A percentile compares a stretch with the other conserved stretches of the same genome.
phyloP scores from a whole-genome alignment of 805 yeast species.

The Komagataella kurtzmanii region DNA sequence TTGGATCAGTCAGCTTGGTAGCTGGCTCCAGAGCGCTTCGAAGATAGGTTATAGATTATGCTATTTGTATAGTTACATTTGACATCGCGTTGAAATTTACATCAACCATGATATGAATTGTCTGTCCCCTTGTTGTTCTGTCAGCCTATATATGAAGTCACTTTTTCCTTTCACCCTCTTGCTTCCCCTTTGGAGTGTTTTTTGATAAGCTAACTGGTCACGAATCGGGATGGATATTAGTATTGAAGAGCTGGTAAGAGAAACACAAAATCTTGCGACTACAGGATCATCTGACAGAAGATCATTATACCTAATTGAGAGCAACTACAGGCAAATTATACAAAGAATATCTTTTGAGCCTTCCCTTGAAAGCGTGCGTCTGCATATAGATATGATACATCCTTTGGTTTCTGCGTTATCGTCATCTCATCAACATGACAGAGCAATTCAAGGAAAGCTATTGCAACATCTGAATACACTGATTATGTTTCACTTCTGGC shows the following conservation, averaged over 20 bases:
- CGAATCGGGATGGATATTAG: neutral
- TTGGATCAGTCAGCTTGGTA: neutral
- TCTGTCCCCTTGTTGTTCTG: neutral
- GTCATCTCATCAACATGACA: neutral
- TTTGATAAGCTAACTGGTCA: neutral
- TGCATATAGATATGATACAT: neutral
- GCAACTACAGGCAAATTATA: neutral
- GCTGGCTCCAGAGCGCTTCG: neutral
- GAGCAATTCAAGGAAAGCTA: neutral
- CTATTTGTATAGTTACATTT: neutral
- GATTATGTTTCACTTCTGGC: neutral
- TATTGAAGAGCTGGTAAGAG: neutral
- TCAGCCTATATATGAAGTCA: neutral
- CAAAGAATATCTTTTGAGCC: neutral
- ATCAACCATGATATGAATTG: neutral
- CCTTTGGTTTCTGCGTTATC: neutral
- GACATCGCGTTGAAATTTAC: neutral
- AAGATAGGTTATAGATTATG: neutral
- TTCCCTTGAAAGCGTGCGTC: neutral
- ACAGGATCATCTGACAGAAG: neutral
- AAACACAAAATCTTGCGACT: neutral
- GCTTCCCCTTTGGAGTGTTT: too few relatives aligned
- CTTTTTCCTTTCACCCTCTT: neutral
- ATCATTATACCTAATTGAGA: neutral
- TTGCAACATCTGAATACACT: neutral